A percentile compares a stretch with the other conserved stretches of the same genome.
Evolutionary conservation across 2,329 filamentous ascomycete species (phyloP).

Genomic region (Chalaropsis thielavioides): DNA sequence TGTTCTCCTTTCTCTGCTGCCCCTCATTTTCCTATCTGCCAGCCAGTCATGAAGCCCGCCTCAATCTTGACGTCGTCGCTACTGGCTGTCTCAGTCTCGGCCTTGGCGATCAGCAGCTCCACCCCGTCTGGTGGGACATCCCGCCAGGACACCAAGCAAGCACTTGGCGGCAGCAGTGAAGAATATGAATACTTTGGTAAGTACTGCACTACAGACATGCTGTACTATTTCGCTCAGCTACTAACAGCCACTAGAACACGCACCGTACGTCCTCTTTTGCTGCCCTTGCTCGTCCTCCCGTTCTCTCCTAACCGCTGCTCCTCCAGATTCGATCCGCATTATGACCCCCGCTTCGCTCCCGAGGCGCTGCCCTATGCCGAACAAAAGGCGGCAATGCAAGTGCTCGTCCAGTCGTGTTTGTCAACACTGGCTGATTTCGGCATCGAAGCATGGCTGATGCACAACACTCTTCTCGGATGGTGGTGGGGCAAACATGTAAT

Average conservation of each 20-base stretch:
- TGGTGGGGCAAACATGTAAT: constrained; percentile 56
- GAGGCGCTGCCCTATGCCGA: constrained; percentile 36
- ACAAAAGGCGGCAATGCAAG: constrained; percentile 45
- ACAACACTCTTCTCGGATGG: constrained; percentile 74
- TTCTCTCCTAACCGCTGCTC: constrained; percentile 7
- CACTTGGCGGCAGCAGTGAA: background rate
- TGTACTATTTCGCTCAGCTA: background rate
- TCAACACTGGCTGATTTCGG: constrained; percentile 49
- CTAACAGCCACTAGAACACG: constrained; percentile 4
- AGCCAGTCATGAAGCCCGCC: background rate
- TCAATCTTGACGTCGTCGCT: background rate
- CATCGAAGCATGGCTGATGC: constrained; percentile 69
- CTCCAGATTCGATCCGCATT: constrained; percentile 24
- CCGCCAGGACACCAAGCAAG: background rate
- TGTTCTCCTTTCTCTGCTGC: background rate
- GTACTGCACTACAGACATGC: background rate
- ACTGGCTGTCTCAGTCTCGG: background rate
- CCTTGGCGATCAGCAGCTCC: background rate
- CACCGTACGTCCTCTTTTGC: constrained; percentile 4
- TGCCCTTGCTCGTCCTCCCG: background rate
- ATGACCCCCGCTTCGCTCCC: constrained; percentile 29
- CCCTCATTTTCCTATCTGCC: background rate
- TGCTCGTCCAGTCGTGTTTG: constrained; percentile 59
- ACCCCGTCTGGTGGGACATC: background rate
- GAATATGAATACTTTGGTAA: background rate